Evolutionary conservation across 164 flowering plant genomes (phyloP).

Genomic region (Nelumbo lutea): DNA sequence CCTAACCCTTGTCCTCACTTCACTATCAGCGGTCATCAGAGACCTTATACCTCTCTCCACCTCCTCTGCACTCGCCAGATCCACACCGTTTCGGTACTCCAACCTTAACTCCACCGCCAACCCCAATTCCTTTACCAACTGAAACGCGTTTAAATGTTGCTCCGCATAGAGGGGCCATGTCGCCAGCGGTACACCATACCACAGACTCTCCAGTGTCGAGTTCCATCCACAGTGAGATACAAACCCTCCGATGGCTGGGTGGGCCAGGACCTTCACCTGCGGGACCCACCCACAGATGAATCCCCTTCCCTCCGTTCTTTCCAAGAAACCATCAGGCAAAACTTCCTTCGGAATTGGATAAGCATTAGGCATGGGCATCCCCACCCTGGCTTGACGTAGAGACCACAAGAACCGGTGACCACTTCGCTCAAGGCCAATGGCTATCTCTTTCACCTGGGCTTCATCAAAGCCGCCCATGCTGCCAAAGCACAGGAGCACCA

Average conservation of each 20-base stretch:
- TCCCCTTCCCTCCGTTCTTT: slow-evolving; percentile 20
- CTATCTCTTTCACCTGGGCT: slow-evolving; percentile 30
- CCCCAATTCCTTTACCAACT: slow-evolving; percentile 31
- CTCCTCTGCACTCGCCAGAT: slow-evolving; percentile 17
- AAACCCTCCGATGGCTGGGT: slow-evolving; percentile 27
- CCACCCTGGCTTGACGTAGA: slow-evolving; percentile 5
- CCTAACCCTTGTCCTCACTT: slow-evolving; percentile 12
- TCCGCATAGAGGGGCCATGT: slow-evolving; percentile 40
- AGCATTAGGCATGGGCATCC: not conserved
- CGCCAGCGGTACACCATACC: slow-evolving; percentile 35
- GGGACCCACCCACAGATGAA: slow-evolving; percentile 37
- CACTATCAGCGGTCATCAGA: slow-evolving; percentile 17
- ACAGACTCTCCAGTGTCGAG: slow-evolving; percentile 35
- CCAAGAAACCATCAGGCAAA: slow-evolving; percentile 25
- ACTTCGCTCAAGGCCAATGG: slow-evolving; percentile 26
- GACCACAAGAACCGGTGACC: slow-evolving; percentile 36
- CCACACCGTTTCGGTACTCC: slow-evolving; percentile 12
- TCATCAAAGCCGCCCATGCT: slow-evolving; percentile 23
- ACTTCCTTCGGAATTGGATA: slow-evolving; percentile 12
- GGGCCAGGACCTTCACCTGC: slow-evolving; percentile 25
- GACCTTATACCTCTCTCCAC: slow-evolving; percentile 21
- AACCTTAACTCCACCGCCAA: slow-evolving; percentile 28
- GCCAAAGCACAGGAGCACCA: slow-evolving; percentile 43
- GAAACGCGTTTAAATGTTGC: slow-evolving; percentile 35
- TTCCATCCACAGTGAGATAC: slow-evolving; percentile 48